Percentiles rank a stretch among this genome's conserved stretches.
phyloP scores from a whole-genome alignment of 106 monocot species.

The Apostasia shenzhenica region DNA sequence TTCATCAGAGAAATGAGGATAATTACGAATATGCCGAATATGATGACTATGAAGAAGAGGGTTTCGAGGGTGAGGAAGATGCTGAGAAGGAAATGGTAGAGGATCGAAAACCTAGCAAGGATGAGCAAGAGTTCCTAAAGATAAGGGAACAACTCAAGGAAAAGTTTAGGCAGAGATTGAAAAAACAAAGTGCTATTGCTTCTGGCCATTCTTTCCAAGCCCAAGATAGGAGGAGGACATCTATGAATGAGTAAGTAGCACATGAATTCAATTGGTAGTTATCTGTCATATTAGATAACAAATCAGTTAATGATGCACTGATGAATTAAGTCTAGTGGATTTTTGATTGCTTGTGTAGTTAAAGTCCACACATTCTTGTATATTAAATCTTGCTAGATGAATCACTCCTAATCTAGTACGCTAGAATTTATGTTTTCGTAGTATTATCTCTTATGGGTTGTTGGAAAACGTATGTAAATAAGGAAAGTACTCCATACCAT shows the following conservation, averaged over 20 bases:
- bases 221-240: constrained; percentile 9
- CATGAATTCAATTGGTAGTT: constrained; percentile 30
- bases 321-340: neutral
- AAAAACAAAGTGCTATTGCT: constrained; percentile 4
- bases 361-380: neutral
- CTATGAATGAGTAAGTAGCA: constrained; percentile 11
- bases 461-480: too few species aligned
- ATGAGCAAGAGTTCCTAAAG: constrained; percentile 19
- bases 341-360: neutral
- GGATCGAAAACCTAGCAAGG: constrained; percentile 6
- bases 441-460: too few species aligned
- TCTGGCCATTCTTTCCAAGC: constrained; percentile 1
- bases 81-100: constrained; percentile 5
- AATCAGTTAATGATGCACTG: neutral
- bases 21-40: constrained; percentile 39
- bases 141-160: constrained; percentile 22
- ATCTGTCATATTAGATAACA: neutral
- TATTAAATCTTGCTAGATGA: too few species aligned
- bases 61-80: constrained; percentile 28
- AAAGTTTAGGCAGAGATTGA: constrained; percentile 11
- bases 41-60: constrained; percentile 47
- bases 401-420: too few species aligned
- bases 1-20: constrained; percentile 9
- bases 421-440: too few species aligned
- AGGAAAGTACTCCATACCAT: too few species aligned